phyloP scores from a whole-genome alignment of 2,329 filamentous ascomycete species.

The Coleophoma crateriformis region DNA sequence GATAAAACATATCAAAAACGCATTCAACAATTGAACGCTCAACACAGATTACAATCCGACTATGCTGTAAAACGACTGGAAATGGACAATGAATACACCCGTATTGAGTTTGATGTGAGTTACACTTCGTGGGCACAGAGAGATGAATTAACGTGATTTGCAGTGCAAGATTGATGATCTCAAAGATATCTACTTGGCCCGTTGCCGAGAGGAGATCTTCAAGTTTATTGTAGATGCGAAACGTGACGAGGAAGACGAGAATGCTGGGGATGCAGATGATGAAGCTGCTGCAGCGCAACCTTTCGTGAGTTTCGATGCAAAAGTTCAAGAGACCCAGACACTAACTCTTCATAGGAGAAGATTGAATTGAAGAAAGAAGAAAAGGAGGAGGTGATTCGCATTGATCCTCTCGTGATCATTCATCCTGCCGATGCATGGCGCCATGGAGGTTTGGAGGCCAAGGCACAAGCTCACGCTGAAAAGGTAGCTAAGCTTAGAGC shows the following conservation, averaged over 20 bases:
- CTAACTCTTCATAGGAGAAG: too few species aligned
- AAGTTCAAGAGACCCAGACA: too few species aligned
- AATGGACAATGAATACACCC: constrained; percentile 10
- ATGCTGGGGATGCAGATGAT: too few species aligned
- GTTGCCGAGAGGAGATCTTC: background rate
- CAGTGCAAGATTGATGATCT: constrained; percentile 13
- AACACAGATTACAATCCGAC: constrained; percentile 5
- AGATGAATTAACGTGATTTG: constrained; percentile 4
- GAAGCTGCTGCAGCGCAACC: too few species aligned
- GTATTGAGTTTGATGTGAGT: constrained; percentile 16
- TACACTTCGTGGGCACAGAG: background rate
- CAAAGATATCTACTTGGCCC: background rate
- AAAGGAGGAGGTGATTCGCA: too few species aligned
- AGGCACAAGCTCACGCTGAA: constrained; percentile 3
- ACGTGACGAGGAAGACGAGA: too few species aligned
- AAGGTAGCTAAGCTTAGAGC: constrained; percentile 3
- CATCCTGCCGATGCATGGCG: constrained; percentile 3
- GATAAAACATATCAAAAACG: constrained; percentile 10
- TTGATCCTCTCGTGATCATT: too few species aligned
- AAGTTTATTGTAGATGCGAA: too few species aligned
- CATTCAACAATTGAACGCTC: constrained; percentile 6
- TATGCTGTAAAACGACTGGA: constrained; percentile 6
- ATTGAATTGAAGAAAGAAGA: too few species aligned
- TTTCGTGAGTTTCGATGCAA: too few species aligned
- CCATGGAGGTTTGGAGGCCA: constrained; percentile 1